Base-by-base conservation (phyloP, 2,329 filamentous ascomycete genomes). In the Fusarium agapanthi region DNA sequence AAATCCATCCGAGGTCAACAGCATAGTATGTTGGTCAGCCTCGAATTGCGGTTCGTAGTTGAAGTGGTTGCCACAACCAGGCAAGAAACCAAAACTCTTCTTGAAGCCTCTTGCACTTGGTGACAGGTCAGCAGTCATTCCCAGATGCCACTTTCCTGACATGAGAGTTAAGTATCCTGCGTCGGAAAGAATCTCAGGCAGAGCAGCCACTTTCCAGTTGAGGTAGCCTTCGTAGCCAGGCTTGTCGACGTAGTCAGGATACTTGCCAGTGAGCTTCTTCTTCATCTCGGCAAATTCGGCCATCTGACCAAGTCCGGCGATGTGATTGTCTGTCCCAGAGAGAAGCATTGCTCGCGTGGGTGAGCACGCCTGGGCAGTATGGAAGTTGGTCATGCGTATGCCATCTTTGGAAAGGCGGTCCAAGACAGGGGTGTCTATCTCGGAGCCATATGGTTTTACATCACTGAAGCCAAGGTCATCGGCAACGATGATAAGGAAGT, bases 311-410 rank as follows among this genome's bases (percentile, higher is more conserved):
- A 90, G 79, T 1, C 88, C 84, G 9, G 84, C 84, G 50, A 86
- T 86, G 67, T 87, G 87, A 67, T 88, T 84, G 67, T 89, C 87
- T 1, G 88, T 90, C 7, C 88, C 88, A 1, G 87, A 88, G 80
- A 90, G 85, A 59, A 90, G 84, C 88, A 90, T 90, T 45, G 87
- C 84, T 40, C 88, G 80, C 6, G 86, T 88, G 6, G 88, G 88
- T 54, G 87, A 89, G 78, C 88, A 90, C 48, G 88, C 88, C 10
- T 87, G 86, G 0, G 88, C 88, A 1, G 88, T 86, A 74, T 90
- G 88, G 77, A 89, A 89, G 67, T 88, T 86, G 0, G 87, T 89
- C 71, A 89, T 86, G 3, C 87, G 84, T 20, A 90, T 75, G 16
- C 88, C 85, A 34, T 84, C 78, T 54, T 81, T 76, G 7, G 85